Percentiles rank a stretch among this genome's conserved stretches.
phyloP scores from a whole-genome alignment of 140 eudicot genomes.

The Senecio squalidus region DNA sequence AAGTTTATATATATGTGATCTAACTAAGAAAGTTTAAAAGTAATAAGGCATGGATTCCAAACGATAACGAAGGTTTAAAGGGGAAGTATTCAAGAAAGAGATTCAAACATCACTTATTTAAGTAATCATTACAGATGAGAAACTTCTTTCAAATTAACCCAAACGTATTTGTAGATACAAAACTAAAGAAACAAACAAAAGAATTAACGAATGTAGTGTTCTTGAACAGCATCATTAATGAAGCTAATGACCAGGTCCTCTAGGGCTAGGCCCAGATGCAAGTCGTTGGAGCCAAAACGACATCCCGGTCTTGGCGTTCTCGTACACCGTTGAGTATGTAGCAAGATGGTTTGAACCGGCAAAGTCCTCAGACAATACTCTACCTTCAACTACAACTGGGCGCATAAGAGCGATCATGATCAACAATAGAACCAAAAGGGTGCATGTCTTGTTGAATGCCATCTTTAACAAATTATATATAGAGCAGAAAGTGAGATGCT shows the following conservation, averaged over 20 bases:
- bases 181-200: too few species aligned
- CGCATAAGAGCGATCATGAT: slow-evolving; percentile 21
- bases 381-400: slow-evolving; percentile 26
- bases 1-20: too few species aligned
- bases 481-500: background rate
- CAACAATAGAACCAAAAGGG: slow-evolving; percentile 10
- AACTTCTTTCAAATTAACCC: too few species aligned
- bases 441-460: slow-evolving; percentile 22
- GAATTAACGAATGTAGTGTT: background rate
- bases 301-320: slow-evolving; percentile 38
- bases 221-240: background rate
- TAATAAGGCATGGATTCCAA: too few species aligned
- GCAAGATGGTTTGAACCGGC: slow-evolving; percentile 23
- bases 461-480: slow-evolving; percentile 1
- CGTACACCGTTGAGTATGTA: slow-evolving; percentile 30
- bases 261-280: slow-evolving; percentile 58
- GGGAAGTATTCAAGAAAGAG: background rate
- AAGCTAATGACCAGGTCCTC: slow-evolving; percentile 47
- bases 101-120: background rate
- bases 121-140: too few species aligned
- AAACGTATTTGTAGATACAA: background rate
- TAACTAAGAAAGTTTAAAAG: too few species aligned
- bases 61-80: too few species aligned
- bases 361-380: slow-evolving; percentile 41
- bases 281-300: slow-evolving; percentile 46